Evolutionary conservation across 164 flowering plant species (phyloP), one percentile per base, ranked within the genome.

Genomic region (Macadamia integrifolia): DNA sequence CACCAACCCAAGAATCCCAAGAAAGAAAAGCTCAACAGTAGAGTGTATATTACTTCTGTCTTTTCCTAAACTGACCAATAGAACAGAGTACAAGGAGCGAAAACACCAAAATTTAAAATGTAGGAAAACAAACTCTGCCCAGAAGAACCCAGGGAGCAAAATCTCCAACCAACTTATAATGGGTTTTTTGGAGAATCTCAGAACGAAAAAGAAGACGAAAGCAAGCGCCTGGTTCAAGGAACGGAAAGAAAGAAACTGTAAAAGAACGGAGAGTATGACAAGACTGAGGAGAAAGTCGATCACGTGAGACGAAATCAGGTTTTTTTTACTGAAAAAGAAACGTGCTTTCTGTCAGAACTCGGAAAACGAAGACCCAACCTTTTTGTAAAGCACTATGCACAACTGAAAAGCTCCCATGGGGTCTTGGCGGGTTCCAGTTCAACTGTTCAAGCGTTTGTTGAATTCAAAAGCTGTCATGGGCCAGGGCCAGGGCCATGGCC

Each of bases 91-190:
- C 40, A 62, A 29, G 32, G 29, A 64, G 43, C n/a, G 32, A 56
- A 50, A n/a, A 14, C 42, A 58, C 28, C 44, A 23, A 44, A 30
- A 58, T 3, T 58, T 43, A 44, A 23, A 64, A 30, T 52, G 35
- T 2, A 12, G 57, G n/a, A 17, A 29, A 71, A 57, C 71, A 14
- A 62, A 74, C 80, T 63, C 40, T 43, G 66, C 62, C 23, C 62
- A 13, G 62, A 64, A 64, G 57, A 76, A 78, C 72, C 75, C 63
- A 60, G 50, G 67, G 68, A 57, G 71, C 23, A 66, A 46, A 72
- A 31, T 52, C 57, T 60, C 67, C 66, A 31, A 60, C 56, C 28
- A 60, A 64, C 18, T 29, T 44, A n/a, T 53, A 65, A 57, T 43
- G n/a, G 12, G 58, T 9, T 28, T n/a, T 46, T 46, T 8, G 50